These are phyloP conservation scores for Astragalus membranaceus DNA, from an alignment of 306 rosid genomes.

Conservation along the genomic window DNA sequence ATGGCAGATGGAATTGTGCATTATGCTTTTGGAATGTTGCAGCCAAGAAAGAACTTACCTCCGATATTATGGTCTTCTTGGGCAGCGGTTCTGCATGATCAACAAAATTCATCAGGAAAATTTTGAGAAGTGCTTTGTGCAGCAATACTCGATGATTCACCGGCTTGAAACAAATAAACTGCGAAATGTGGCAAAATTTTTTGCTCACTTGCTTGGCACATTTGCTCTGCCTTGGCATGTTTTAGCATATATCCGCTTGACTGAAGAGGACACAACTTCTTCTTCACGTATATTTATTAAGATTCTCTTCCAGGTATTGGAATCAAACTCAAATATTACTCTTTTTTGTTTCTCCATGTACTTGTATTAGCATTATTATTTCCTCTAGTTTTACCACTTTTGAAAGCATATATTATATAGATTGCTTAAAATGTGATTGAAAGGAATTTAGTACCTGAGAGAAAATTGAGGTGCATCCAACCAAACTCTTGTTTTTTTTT, in stretches of 20 bases:
- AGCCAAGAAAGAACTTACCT: slow-evolving; percentile 89
- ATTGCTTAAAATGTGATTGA: not conserved
- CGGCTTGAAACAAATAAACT: slow-evolving; percentile 80
- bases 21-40: slow-evolving; percentile 88
- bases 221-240: slow-evolving; percentile 89
- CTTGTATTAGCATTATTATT: slow-evolving; percentile 8
- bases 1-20: slow-evolving; percentile 69
- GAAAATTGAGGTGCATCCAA: not conserved
- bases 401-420: not conserved
- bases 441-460: not conserved
- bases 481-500: not conserved
- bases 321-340: not conserved
- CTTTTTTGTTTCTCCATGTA: not conserved
- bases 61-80: slow-evolving; percentile 83
- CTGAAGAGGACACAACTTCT: slow-evolving; percentile 88
- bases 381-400: not conserved
- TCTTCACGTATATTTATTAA: slow-evolving; percentile 85
- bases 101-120: slow-evolving; percentile 86
- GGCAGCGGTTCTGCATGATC: slow-evolving; percentile 84
- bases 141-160: slow-evolving; percentile 87
- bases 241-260: slow-evolving; percentile 67
- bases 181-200: slow-evolving; percentile 76
- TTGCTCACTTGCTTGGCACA: slow-evolving; percentile 89
- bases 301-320: slow-evolving; percentile 78
- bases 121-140: slow-evolving; percentile 87